Percentiles rank a stretch among this genome's conserved stretches.
phyloP scores from a whole-genome alignment of 495 filamentous ascomycete species.

The Aspergillus taichungensis region DNA sequence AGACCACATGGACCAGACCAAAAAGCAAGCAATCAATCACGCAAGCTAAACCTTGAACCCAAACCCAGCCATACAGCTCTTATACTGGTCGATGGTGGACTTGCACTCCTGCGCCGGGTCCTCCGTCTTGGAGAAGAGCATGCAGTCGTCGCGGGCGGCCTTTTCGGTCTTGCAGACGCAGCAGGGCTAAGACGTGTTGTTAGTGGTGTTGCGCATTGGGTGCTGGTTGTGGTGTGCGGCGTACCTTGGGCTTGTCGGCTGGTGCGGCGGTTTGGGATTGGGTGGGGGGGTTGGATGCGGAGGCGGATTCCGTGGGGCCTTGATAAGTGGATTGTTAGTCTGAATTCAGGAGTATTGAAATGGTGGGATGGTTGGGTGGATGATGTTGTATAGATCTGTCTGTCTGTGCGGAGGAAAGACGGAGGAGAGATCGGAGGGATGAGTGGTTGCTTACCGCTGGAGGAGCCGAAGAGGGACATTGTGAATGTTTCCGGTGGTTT shows the following conservation, averaged over 20 bases:
- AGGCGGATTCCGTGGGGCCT: constrained; percentile 16
- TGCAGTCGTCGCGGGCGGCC: constrained; percentile 87
- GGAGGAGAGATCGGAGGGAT: background rate
- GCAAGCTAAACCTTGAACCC: constrained; percentile 66
- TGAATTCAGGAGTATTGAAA: background rate
- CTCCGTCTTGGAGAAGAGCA: constrained; percentile 81
- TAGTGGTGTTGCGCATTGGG: constrained; percentile 2
- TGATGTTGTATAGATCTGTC: too few species aligned
- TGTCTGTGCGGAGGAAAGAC: background rate
- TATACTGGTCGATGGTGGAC: constrained; percentile 73
- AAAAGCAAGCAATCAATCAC: background rate
- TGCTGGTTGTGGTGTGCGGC: constrained; percentile 1
- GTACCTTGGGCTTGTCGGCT: constrained; percentile 49
- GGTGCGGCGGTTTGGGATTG: constrained; percentile 16
- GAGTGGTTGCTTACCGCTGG: constrained; percentile 22
- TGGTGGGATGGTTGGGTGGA: background rate
- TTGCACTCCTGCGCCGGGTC: constrained; percentile 73
- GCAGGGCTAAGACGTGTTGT: constrained; percentile 58
- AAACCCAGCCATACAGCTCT: constrained; percentile 85
- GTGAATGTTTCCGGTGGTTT: constrained; percentile 3
- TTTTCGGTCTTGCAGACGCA: constrained; percentile 98
- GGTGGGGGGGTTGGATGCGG: constrained; percentile 18
- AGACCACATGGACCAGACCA: too few species aligned
- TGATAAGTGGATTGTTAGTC: constrained; percentile 2
- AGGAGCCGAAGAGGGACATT: constrained; percentile 38